phyloP scores from a whole-genome alignment of 441 rosid genomes.

The Populus tomentosa region DNA sequence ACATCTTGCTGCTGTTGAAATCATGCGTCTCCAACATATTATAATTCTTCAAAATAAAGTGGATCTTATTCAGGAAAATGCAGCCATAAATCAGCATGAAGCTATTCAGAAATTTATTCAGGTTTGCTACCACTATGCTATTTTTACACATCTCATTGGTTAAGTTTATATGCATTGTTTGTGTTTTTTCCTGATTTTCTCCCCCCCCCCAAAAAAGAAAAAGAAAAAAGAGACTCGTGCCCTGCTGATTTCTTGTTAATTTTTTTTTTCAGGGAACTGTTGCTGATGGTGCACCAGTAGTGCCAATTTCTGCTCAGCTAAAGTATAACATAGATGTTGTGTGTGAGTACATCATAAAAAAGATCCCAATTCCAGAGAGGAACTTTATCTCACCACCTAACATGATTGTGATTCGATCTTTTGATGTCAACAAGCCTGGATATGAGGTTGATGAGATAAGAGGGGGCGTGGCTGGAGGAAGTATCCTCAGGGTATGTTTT shows the following conservation, averaged over 20 bases:
- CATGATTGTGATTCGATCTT: conserved; percentile 96
- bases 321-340: conserved; percentile 89
- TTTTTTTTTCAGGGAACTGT: conserved; percentile 64
- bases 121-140: conserved; percentile 27
- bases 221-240: background rate
- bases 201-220: background rate
- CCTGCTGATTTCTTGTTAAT: background rate
- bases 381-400: conserved; percentile 83
- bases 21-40: conserved; percentile 89
- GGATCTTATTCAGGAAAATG: conserved; percentile 93
- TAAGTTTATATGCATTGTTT: background rate
- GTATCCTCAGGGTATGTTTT: conserved; percentile 72
- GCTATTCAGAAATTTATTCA: conserved; percentile 77
- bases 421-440: conserved; percentile 96
- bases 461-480: conserved; percentile 99
- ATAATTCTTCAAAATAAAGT: conserved; percentile 90
- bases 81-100: conserved; percentile 82
- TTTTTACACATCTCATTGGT: background rate
- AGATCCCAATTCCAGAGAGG: conserved; percentile 91
- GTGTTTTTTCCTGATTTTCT: background rate
- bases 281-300: conserved; percentile 86
- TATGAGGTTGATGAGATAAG: conserved; percentile 83
- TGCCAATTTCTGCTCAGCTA: conserved; percentile 91
- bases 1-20: conserved; percentile 93
- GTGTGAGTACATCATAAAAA: conserved; percentile 86